A percentile compares a stretch with the other conserved stretches of the same genome.
phyloP scores from a whole-genome alignment of 2,329 filamentous ascomycete species.

The Lasiodiplodia citricola region DNA sequence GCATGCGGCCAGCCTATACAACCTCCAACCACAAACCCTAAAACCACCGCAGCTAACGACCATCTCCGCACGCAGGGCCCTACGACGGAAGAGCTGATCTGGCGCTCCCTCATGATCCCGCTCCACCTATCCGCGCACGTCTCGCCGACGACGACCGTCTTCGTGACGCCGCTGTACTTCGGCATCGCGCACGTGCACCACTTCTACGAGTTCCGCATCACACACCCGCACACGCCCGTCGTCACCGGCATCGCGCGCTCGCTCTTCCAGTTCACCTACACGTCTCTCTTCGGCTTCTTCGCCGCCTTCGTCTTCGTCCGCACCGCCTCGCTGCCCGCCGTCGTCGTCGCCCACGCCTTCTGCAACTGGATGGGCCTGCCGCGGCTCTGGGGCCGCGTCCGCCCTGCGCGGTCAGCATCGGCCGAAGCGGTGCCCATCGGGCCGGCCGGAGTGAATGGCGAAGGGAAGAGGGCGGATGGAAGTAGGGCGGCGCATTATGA shows the following conservation, averaged over 20 bases:
- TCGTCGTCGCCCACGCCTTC: slow-evolving; percentile 79
- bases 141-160: slow-evolving; percentile 65
- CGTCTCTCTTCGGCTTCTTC: slow-evolving; percentile 91
- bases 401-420: slow-evolving; percentile 48
- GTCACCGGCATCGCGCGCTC: slow-evolving; percentile 71
- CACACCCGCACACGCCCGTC: slow-evolving; percentile 72
- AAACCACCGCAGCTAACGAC: not conserved
- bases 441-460: slow-evolving; percentile 34
- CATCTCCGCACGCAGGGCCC: slow-evolving; percentile 60
- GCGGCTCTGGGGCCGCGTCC: slow-evolving; percentile 79
- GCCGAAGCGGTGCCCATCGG: slow-evolving; percentile 41
- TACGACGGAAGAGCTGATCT: slow-evolving; percentile 90
- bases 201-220: slow-evolving; percentile 90
- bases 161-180: slow-evolving; percentile 86
- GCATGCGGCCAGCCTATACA: not conserved
- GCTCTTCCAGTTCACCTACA: slow-evolving; percentile 85
- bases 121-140: slow-evolving; percentile 74
- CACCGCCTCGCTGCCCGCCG: slow-evolving; percentile 79
- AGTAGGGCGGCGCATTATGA: slow-evolving; percentile 30
- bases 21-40: not conserved
- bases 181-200: slow-evolving; percentile 94
- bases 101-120: slow-evolving; percentile 84
- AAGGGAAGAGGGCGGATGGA: slow-evolving; percentile 33
- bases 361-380: slow-evolving; percentile 94
- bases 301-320: slow-evolving; percentile 87